These are phyloP conservation scores for Furcasterigmium sp. DNA, from an alignment of 2,329 filamentous ascomycete genomes.

Conservation along the genomic window DNA sequence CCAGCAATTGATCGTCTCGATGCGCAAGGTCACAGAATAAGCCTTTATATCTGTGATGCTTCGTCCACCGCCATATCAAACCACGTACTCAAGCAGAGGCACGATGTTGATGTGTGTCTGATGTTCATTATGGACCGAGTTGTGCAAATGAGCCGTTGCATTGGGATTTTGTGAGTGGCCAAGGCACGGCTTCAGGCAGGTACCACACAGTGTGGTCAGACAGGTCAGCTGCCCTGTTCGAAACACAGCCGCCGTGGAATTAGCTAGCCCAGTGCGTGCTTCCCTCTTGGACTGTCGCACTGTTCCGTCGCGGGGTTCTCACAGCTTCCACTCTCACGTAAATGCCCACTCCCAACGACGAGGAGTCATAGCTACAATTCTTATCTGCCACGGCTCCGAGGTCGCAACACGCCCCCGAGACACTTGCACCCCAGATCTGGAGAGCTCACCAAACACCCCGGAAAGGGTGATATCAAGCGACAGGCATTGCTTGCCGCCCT, in stretches of 20 bases:
- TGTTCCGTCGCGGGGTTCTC: neutral
- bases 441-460: neutral
- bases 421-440: neutral
- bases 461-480: neutral
- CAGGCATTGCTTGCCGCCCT: neutral
- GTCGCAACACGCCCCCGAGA: neutral
- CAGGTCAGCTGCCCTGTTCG: neutral
- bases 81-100: no score
- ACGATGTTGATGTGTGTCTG: no score
- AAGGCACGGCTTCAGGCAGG: neutral
- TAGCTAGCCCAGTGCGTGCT: neutral
- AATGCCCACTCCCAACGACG: neutral
- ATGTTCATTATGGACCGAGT: no score
- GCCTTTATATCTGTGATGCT: neutral
- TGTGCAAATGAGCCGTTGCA: no score
- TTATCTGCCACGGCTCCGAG: slow-evolving; percentile 2
- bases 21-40: neutral
- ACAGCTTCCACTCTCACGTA: neutral
- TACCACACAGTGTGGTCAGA: slow-evolving; percentile 2
- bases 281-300: neutral
- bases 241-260: neutral
- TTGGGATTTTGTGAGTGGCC: neutral
- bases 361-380: neutral
- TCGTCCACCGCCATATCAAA: neutral
- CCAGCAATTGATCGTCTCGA: no score